Evolutionary conservation across 257 asterid genomes (phyloP), one percentile per base, ranked within the genome.

Genomic region (Rhazya stricta): DNA sequence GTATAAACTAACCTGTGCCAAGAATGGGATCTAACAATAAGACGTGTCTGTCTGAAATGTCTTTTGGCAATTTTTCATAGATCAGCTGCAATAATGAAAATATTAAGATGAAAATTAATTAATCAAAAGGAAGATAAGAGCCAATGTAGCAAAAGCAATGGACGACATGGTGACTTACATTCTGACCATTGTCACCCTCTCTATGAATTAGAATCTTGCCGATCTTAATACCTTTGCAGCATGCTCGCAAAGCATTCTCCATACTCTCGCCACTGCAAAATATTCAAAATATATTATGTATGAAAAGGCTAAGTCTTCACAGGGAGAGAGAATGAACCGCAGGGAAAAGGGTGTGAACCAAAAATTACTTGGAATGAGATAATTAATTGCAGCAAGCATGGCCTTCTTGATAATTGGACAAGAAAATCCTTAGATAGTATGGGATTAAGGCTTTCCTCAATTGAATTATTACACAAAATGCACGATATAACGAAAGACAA

Each of bases 171-270:
- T 48, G 30, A 67, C 84, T 42, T 69, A 91, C 99, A 90, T 95
- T 93, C 79, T 92, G 96, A 43, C 99, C 99, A 4, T 95, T 95
- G 74, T 92, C 99, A 27, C 99, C 99, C 78, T 95, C 97, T 79
- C 99, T 85, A 71, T 95, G 99, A 48, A 95, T 95, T 60, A 95
- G 93, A 83, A 95, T 95, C 87, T 95, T 95, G 76, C 99, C 99
- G 30, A 95, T 95, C 81, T 95, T 95, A 75, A 95, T 95, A 68
- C 99, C 99, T 82, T 95, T 95, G 83, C 99, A 95, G 72, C 99
- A 95, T 76, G 99, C 99, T 62, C 99, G 91, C 85, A 95, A 72
- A 42, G 99, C 99, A 78, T 95, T 90, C 76, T 90, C 96, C 96
- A 90, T 90, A 82, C 96, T 90, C 85, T 90, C 96, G n/a, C 96